Evolutionary conservation across 78 protist species (phyloP), one percentile per base, ranked within the genome.

Genomic region (Mastigamoeba balamuthi): DNA sequence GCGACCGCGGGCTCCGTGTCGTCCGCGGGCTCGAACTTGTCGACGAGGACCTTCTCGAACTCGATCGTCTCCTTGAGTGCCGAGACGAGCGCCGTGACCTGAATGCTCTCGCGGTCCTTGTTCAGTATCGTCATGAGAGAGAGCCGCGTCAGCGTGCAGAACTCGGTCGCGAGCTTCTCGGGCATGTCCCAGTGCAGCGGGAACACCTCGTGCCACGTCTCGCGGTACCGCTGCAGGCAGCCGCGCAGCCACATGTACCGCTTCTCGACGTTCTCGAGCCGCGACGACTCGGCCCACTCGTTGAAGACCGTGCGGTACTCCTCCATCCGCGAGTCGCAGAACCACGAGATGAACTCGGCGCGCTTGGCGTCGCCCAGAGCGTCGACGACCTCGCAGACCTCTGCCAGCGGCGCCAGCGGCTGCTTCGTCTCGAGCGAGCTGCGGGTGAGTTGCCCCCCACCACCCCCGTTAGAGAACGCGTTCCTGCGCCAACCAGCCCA

Each of bases 141-240:
- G 33, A 66, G 40, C 27, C 79, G 41, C 4, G 86, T 82, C 23
- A 40, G 42, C 43, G 68, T 17, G 72, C 88, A 84, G 71, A 84
- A 84, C 33, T 77, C 84, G 30, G 37, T 66, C 1, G 84, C 39
- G 65, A 84, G 72, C 23, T 66, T 40, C 42, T 70, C 83, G 23
- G 72, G 78, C 80, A 84, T 84, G 17, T 71, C 42, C 88, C 88
- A 84, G 40, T 66, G 70, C 6, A 65, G 66, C 48, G 88, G 88
- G 67, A 84, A 84, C 6, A 84, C 75, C 30, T 36, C 7, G 2
- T 76, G 63, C 27, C 48, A 84, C 28, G 75, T 77, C 1, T 71
- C 77, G 28, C 66, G 39, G 35, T 77, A 77, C 58, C 44, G 30
- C 6, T 76, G 66, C 25, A 69, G 23, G 58, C 72, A 69, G 33